Evolutionary conservation across 2,329 filamentous ascomycete species (phyloP), one percentile per base, ranked within the genome.

Genomic region (Exophiala viscosa): DNA sequence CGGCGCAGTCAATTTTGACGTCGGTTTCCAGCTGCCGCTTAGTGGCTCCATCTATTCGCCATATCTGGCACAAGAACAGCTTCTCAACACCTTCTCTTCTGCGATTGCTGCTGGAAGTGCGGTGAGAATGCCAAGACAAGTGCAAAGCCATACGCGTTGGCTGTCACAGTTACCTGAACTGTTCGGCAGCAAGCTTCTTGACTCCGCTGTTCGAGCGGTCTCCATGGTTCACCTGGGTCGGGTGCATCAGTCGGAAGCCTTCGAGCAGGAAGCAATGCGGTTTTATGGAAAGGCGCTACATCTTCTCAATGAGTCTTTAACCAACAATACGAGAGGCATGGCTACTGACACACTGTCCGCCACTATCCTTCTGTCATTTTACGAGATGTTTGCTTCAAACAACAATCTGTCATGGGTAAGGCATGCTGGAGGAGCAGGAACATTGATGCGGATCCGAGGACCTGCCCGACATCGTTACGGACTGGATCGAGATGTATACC

Each of bases 381-480:
- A 69, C 46, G 69, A 72, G 45, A 66, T 70, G 53, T 66, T 69
- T 50, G 62, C 65, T 31, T 67, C 64, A 34, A 70, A 67, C n/a
- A 64, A 63, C n/a, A 61, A 65, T 31, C 58, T 66, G 11, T 64
- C 67, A 3, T 72, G 69, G 69, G 57, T 70, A 3, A 63, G 62
- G n/a, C 69, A 72, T 59, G 66, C 67, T 6, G 61, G 65, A 0
- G 70, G 70, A 13, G 65, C 67, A 11, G 64, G 62, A 15, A 60
- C 65, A 3, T 52, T 71, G 33, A 69, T 72, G 61, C 58, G 60
- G 32, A 60, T 66, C 13, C 69, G 69, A 10, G 69, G 69, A 4
- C 63, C 67, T 13, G 47, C 54, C 20, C 62, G 62, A 20, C 65
- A 70, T 48, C 57, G 64, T n/a, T 50, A 57, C n/a, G 69, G 68